Percentiles rank a stretch among this genome's conserved stretches.
Conservation (phyloP, 768 basidiomycete species). For the Boletus edulis region DNA sequence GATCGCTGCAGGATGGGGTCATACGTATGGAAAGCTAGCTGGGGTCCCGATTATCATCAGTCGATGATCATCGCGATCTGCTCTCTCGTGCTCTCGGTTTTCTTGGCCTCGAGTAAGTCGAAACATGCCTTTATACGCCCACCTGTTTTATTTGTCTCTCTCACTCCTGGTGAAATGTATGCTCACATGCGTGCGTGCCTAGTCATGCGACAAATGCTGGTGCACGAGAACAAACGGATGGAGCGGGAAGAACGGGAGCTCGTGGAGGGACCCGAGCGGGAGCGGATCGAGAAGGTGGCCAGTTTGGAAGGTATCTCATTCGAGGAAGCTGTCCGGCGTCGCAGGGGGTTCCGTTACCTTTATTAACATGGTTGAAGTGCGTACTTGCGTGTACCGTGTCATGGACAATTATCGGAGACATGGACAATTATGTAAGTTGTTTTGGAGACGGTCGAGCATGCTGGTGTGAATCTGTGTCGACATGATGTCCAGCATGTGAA, state of each 20-base stretch:
- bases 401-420: background rate
- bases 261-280: conserved; percentile 43
- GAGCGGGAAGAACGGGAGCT: conserved; percentile 46
- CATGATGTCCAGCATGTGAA: too few relatives aligned
- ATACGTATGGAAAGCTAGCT: conserved; percentile 56
- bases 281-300: conserved; percentile 56
- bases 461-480: too few relatives aligned
- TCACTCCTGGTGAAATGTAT: background rate
- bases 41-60: conserved; percentile 61
- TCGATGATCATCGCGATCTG: conserved; percentile 50
- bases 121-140: too few relatives aligned
- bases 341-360: conserved; percentile 58
- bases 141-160: background rate
- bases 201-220: conserved; percentile 46
- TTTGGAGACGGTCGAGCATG: background rate
- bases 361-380: conserved; percentile 29
- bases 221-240: conserved; percentile 49
- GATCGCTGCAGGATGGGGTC: conserved; percentile 47
- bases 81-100: conserved; percentile 30
- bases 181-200: background rate
- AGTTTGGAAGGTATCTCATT: conserved; percentile 57
- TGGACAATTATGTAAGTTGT: too few relatives aligned
- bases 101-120: conserved; percentile 34
- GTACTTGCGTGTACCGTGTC: background rate
- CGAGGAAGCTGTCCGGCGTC: conserved; percentile 54